A percentile compares a stretch with the other conserved stretches of the same genome.
phyloP scores from a whole-genome alignment of 768 basidiomycete species.

The Mycena albidolilacea region DNA sequence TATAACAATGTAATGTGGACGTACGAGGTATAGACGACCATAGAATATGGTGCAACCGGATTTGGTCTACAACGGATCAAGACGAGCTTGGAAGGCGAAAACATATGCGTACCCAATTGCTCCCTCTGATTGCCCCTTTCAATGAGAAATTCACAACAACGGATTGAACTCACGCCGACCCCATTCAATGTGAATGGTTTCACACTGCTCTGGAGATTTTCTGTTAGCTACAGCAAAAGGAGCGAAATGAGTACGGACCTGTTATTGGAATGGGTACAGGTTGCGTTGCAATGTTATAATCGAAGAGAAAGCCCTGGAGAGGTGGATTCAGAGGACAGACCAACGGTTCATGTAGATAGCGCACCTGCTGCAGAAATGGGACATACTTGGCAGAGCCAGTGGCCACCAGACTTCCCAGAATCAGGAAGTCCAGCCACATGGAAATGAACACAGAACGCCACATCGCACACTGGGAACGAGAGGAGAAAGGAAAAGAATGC shows the following conservation, averaged over 20 bases:
- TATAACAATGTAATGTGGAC: constrained; percentile 21
- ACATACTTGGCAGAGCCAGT: constrained; percentile 35
- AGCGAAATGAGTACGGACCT: constrained; percentile 38
- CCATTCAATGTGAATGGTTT: constrained; percentile 55
- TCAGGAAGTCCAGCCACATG: constrained; percentile 27
- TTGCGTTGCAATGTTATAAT: constrained; percentile 48
- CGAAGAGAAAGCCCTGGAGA: constrained; percentile 55
- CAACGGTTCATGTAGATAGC: constrained; percentile 3
- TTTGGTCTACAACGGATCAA: constrained; percentile 51
- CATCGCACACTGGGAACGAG: constrained; percentile 23
- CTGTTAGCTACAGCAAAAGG: background rate
- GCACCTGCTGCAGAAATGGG: constrained; percentile 44
- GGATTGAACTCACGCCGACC: constrained; percentile 48
- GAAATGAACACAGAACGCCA: constrained; percentile 8
- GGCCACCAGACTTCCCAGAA: constrained; percentile 11
- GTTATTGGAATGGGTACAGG: constrained; percentile 51
- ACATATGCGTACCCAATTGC: constrained; percentile 27
- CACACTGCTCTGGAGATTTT: constrained; percentile 52
- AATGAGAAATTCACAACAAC: background rate
- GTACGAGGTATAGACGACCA: constrained; percentile 67
- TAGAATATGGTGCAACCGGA: constrained; percentile 64
- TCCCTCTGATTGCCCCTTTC: constrained; percentile 11
- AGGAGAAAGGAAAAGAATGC: background rate
- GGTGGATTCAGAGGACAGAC: background rate
- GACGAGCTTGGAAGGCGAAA: background rate